phyloP scores from a whole-genome alignment of 2,329 filamentous ascomycete genomes.

The Metarhizium brunneum region DNA sequence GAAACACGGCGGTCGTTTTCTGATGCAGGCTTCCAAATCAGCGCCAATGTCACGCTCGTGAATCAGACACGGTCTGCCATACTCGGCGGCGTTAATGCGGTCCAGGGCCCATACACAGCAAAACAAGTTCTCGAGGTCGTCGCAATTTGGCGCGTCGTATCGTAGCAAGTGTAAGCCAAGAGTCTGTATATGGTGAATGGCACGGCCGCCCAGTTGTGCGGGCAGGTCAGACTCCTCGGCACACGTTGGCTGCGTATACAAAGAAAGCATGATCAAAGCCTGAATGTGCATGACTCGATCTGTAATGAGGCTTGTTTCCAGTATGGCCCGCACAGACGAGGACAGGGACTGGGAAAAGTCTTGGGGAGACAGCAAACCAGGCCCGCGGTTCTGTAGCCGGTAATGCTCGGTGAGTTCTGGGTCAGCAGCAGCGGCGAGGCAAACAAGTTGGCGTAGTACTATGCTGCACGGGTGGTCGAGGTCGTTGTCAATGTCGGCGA shows the following conservation, averaged over 20 bases:
- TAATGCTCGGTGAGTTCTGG: slow-evolving; percentile 34
- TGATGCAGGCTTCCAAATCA: slow-evolving; percentile 40
- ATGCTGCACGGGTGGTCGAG: slow-evolving; percentile 26
- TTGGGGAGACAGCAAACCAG: slow-evolving; percentile 29
- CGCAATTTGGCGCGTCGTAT: slow-evolving; percentile 28
- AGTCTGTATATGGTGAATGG: slow-evolving; percentile 48
- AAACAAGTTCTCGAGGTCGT: slow-evolving; percentile 40
- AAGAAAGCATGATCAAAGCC: slow-evolving; percentile 41
- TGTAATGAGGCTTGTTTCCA: slow-evolving; percentile 44
- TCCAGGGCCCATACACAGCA: slow-evolving; percentile 54
- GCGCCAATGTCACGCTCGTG: slow-evolving; percentile 52
- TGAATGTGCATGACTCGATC: slow-evolving; percentile 48
- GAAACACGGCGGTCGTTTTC: slow-evolving; percentile 43
- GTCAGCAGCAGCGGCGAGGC: slow-evolving; percentile 44
- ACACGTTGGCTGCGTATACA: slow-evolving; percentile 48
- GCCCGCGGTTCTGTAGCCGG: slow-evolving; percentile 29
- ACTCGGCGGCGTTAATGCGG: slow-evolving; percentile 48
- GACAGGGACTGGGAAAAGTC: slow-evolving; percentile 41
- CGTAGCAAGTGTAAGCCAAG: slow-evolving; percentile 43
- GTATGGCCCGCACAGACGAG: slow-evolving; percentile 36
- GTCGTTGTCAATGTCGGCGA: slow-evolving; percentile 20
- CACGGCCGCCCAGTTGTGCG: slow-evolving; percentile 41
- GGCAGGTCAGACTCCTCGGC: slow-evolving; percentile 46
- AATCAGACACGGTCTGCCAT: slow-evolving; percentile 49
- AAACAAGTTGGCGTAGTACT: slow-evolving; percentile 44